A percentile compares a stretch with the other conserved stretches of the same genome.
These are phyloP conservation scores for Russula dissimulans DNA, from an alignment of 768 basidiomycete genomes.

Conservation along the genomic window DNA sequence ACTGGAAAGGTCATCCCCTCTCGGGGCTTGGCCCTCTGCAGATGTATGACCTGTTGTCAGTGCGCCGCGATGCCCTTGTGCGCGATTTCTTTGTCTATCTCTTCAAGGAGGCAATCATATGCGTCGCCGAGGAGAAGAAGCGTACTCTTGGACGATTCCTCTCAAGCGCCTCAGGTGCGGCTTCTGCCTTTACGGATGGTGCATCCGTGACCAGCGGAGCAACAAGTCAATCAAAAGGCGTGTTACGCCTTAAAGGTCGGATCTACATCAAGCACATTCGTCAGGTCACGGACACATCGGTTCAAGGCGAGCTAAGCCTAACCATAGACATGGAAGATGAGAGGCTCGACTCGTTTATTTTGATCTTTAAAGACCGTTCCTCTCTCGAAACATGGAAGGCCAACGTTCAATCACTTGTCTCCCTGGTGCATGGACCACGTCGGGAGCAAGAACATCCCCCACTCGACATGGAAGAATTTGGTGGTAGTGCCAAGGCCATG, in stretches of 20 bases:
- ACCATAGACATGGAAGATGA: slow-evolving; percentile 99
- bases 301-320: slow-evolving; percentile 77
- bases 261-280: slow-evolving; percentile 95
- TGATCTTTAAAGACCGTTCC: slow-evolving; percentile 88
- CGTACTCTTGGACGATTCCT: slow-evolving; percentile 68
- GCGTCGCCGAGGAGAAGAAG: slow-evolving; percentile 88
- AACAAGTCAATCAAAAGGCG: slow-evolving; percentile 42
- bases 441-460: slow-evolving; percentile 29
- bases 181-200: slow-evolving; percentile 43
- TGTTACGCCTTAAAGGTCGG: slow-evolving; percentile 85
- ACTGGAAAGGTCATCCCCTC: slow-evolving; percentile 94
- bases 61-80: slow-evolving; percentile 80
- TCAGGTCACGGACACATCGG: slow-evolving; percentile 72
- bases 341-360: slow-evolving; percentile 84
- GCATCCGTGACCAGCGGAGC: slow-evolving; percentile 23
- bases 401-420: slow-evolving; percentile 73
- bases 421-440: slow-evolving; percentile 47
- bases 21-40: slow-evolving; percentile 80
- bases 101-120: slow-evolving; percentile 96
- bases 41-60: slow-evolving; percentile 87
- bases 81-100: slow-evolving; percentile 95
- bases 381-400: slow-evolving; percentile 84
- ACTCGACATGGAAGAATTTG: slow-evolving; percentile 54
- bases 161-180: slow-evolving; percentile 38
- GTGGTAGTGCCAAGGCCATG: slow-evolving; percentile 65